These are phyloP conservation scores for Phellinidium pouzarii DNA, from an alignment of 1,284 basidiomycete genomes.

Conservation along the genomic window DNA sequence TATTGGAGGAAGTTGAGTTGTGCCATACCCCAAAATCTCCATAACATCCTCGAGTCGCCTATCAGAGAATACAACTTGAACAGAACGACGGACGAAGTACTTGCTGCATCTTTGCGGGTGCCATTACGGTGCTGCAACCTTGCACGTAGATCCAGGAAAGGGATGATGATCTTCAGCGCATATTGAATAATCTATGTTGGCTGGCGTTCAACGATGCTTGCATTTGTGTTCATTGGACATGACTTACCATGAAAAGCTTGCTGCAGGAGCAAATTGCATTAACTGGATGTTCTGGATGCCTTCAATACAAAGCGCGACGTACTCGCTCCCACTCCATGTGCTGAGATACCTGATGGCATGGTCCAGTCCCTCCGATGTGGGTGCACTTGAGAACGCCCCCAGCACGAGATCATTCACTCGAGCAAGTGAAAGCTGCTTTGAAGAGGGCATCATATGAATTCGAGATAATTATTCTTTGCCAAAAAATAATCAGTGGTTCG, in stretches of 20 bases:
- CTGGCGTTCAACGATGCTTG: background rate
- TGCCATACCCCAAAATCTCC: constrained; percentile 67
- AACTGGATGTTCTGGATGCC: background rate
- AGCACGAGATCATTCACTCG: constrained; percentile 54
- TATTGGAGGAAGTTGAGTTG: background rate
- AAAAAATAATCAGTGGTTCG: no score
- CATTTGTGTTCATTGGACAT: background rate
- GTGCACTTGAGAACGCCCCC: constrained; percentile 52
- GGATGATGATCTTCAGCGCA: constrained; percentile 57
- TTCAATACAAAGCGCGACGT: constrained; percentile 29
- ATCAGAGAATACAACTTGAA: constrained; percentile 50
- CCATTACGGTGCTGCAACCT: constrained; percentile 59
- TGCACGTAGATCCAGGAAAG: constrained; percentile 58
- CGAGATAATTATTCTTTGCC: background rate
- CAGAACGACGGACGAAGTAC: constrained; percentile 45
- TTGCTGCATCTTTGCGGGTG: constrained; percentile 42
- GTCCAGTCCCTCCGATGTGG: constrained; percentile 55
- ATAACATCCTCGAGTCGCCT: constrained; percentile 62
- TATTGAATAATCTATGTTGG: constrained; percentile 59
- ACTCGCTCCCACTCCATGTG: constrained; percentile 82
- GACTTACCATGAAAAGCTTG: constrained; percentile 66
- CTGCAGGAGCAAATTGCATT: constrained; percentile 31
- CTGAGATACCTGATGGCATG: constrained; percentile 68
- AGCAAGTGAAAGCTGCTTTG: constrained; percentile 32
- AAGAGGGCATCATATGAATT: constrained; percentile 22